These are phyloP conservation scores for Paspalum notatum DNA, from an alignment of 176 grass and related monocot genomes.

Conservation along the genomic window DNA sequence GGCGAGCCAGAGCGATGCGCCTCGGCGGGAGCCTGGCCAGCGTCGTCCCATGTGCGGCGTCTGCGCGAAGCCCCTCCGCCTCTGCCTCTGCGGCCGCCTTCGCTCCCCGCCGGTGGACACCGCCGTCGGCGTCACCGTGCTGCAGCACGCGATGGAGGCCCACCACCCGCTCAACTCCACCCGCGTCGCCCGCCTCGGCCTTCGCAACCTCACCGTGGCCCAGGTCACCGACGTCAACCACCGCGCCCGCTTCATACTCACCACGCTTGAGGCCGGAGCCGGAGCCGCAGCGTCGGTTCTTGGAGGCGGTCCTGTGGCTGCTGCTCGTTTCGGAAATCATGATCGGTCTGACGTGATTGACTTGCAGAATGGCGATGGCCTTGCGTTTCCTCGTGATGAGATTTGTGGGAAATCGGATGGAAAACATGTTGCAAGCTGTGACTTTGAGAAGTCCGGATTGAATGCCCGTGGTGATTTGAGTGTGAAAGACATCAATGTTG, in stretches of 20 bases:
- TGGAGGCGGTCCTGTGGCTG: conserved; percentile 1
- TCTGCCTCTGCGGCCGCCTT: conserved; percentile 84
- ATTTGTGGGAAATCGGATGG: background rate
- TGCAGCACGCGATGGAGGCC: conserved; percentile 80
- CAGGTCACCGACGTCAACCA: conserved; percentile 75
- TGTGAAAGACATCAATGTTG: background rate
- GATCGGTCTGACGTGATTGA: background rate
- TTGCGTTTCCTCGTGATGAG: background rate
- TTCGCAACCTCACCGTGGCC: conserved; percentile 65
- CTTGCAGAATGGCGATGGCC: background rate
- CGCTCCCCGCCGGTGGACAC: conserved; percentile 64
- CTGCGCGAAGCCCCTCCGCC: conserved; percentile 68
- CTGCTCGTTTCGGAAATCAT: background rate
- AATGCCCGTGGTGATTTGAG: background rate
- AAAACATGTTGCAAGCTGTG: background rate
- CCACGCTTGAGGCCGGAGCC: conserved; percentile 38
- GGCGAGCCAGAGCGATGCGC: conserved; percentile 25
- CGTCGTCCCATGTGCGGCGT: conserved; percentile 62
- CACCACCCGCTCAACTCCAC: conserved; percentile 87
- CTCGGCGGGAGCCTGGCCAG: conserved; percentile 28
- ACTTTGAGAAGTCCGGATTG: background rate
- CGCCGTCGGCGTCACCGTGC: conserved; percentile 70
- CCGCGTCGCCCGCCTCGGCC: conserved; percentile 73
- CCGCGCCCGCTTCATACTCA: conserved; percentile 62
- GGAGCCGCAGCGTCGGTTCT: conserved; percentile 20